Percentiles rank a stretch among this genome's conserved stretches.
These are phyloP conservation scores for Suhomyces sp. DNA, from an alignment of 805 yeast species.

Conservation along the genomic window DNA sequence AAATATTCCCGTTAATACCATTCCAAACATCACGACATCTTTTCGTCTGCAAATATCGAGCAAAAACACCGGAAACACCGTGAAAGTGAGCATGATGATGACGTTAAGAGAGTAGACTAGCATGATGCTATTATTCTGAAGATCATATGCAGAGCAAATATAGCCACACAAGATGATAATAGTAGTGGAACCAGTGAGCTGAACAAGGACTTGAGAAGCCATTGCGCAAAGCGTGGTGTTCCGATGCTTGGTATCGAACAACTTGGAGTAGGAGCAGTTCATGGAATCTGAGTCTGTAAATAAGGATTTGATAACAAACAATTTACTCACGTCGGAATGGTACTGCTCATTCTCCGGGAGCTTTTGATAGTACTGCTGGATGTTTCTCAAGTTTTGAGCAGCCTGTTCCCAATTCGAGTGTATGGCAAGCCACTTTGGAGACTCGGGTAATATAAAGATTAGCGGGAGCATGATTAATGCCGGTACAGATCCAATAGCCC, in stretches of 20 bases:
- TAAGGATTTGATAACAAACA: conserved; percentile 24
- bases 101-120: conserved; percentile 37
- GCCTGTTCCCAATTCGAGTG: conserved; percentile 6
- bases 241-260: conserved; percentile 32
- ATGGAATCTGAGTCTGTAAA: conserved; percentile 17
- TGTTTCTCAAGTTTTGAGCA: conserved; percentile 5
- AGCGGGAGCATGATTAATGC: conserved; percentile 17
- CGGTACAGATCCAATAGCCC: conserved; percentile 22
- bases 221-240: conserved; percentile 38
- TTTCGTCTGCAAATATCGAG: conserved; percentile 47
- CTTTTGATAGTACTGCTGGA: not conserved
- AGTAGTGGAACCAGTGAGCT: conserved; percentile 43
- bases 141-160: conserved; percentile 49
- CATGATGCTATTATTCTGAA: conserved; percentile 31
- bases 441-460: conserved; percentile 26
- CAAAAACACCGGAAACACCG: conserved; percentile 42
- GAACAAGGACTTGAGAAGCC: conserved; percentile 40
- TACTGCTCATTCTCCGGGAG: not conserved
- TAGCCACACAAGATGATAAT: conserved; percentile 44
- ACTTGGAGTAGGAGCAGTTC: conserved; percentile 24
- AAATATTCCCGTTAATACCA: conserved; percentile 32
- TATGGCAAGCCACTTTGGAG: conserved; percentile 27
- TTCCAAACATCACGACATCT: conserved; percentile 46
- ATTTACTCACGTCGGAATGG: conserved; percentile 8
- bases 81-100: conserved; percentile 38